Evolutionary conservation across 176 grass and related monocot species (phyloP).

Genomic region (Carex myosuroides): DNA sequence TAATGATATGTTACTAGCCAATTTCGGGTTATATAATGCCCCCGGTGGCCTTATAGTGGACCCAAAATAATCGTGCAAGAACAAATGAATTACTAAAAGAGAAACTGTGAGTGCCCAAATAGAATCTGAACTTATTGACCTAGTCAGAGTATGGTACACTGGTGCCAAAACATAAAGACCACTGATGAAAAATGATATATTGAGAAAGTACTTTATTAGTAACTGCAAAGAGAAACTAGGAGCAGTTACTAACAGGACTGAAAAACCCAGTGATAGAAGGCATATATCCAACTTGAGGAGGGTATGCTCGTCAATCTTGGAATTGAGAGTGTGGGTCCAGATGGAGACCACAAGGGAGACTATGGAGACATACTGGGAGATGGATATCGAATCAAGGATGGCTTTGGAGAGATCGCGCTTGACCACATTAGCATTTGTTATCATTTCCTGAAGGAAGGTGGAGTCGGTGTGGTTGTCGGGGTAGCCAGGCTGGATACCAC

Average conservation of each 20-base stretch:
- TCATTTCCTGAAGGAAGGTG: conserved; percentile 89
- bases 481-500: conserved; percentile 69
- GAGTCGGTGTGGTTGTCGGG: conserved; percentile 72
- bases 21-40: conserved; percentile 76
- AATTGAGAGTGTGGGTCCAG: conserved; percentile 69
- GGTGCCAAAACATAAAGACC: conserved; percentile 85
- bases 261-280: conserved; percentile 71
- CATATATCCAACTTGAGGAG: conserved; percentile 68
- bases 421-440: conserved; percentile 94
- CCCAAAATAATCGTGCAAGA: conserved; percentile 90
- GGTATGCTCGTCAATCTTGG: conserved; percentile 57
- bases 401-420: conserved; percentile 76
- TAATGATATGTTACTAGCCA: conserved; percentile 84
- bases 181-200: conserved; percentile 79
- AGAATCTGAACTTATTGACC: conserved; percentile 93
- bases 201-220: conserved; percentile 65
- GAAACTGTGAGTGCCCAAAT: conserved; percentile 73
- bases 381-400: conserved; percentile 68
- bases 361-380: conserved; percentile 79
- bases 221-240: conserved; percentile 48
- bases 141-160: conserved; percentile 81
- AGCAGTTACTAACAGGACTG: conserved; percentile 47
- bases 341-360: conserved; percentile 77
- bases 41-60: conserved; percentile 86
- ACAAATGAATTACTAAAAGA: conserved; percentile 83